phyloP scores from a whole-genome alignment of 2,329 filamentous ascomycete species.

The Magnaporthiopsis incrustans region DNA sequence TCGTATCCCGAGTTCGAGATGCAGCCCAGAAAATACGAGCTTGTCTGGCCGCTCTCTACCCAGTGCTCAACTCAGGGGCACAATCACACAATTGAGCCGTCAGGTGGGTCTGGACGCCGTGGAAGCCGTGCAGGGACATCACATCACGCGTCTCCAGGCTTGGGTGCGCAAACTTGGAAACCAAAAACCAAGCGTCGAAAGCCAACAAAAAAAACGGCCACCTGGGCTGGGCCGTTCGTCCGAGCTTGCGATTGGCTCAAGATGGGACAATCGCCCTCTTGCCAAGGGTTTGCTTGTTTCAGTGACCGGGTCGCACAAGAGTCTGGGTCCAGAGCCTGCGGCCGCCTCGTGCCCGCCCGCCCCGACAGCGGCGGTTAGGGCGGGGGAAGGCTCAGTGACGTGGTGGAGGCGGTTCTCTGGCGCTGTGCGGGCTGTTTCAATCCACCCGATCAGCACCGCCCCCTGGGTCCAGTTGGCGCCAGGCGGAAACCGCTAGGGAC shows the following conservation, averaged over 20 bases:
- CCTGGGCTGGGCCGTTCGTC: not conserved
- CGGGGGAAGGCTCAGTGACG: too few relatives aligned
- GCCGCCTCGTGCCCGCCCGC: too few relatives aligned
- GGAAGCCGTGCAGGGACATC: not conserved
- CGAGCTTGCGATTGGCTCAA: not conserved
- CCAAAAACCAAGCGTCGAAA: not conserved
- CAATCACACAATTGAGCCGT: not conserved
- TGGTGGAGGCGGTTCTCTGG: too few relatives aligned
- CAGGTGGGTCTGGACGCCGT: not conserved
- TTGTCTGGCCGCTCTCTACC: too few relatives aligned
- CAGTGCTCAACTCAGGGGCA: not conserved
- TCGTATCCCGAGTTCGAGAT: not conserved
- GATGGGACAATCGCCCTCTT: not conserved
- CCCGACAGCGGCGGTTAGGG: too few relatives aligned
- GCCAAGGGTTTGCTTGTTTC: not conserved
- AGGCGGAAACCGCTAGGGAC: too few relatives aligned
- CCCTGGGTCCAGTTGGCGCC: not conserved
- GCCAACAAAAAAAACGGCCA: not conserved
- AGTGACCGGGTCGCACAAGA: not conserved
- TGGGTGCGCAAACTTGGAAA: not conserved
- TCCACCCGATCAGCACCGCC: not conserved
- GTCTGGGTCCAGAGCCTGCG: too few relatives aligned
- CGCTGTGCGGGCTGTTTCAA: not conserved
- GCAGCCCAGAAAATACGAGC: not conserved
- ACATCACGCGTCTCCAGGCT: too few relatives aligned